Percentiles rank a stretch among this genome's conserved stretches.
These are phyloP conservation scores for Hirsutella minnesotensis DNA, from an alignment of 2,329 filamentous ascomycete genomes.

Conservation along the genomic window DNA sequence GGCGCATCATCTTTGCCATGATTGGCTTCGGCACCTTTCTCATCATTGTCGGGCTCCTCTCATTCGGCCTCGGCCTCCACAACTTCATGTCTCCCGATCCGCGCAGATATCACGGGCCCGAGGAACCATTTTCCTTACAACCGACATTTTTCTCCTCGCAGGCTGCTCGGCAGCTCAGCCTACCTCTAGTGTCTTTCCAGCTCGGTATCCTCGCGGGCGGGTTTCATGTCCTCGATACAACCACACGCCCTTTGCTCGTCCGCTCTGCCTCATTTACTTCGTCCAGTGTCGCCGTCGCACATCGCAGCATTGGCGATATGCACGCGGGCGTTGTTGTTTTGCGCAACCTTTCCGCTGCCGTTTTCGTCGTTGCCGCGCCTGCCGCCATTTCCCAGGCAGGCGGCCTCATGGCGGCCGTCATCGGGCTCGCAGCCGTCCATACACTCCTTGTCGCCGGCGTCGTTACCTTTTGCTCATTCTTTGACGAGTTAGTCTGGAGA, in stretches of 20 bases:
- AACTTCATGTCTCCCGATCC: constrained; percentile 17
- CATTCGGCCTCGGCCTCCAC: constrained; percentile 27
- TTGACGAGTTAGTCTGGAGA: constrained; percentile 27
- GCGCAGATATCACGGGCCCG: not conserved
- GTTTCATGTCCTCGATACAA: constrained; percentile 25
- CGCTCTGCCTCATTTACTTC: constrained; percentile 38
- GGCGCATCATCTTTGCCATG: constrained; percentile 18
- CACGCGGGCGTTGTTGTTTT: constrained; percentile 27
- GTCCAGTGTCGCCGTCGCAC: constrained; percentile 30
- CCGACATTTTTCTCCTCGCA: constrained; percentile 14
- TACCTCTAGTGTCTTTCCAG: constrained; percentile 31
- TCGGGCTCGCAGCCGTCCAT: constrained; percentile 31
- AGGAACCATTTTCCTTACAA: constrained; percentile 5
- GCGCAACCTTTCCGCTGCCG: constrained; percentile 27
- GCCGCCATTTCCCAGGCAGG: constrained; percentile 19
- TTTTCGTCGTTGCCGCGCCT: constrained; percentile 31
- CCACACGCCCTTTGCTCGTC: constrained; percentile 28
- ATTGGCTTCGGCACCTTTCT: constrained; percentile 25
- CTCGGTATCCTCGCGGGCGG: constrained; percentile 36
- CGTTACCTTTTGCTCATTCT: constrained; percentile 27
- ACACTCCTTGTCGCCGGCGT: constrained; percentile 22
- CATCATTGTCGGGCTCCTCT: constrained; percentile 28
- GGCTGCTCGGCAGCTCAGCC: constrained; percentile 15
- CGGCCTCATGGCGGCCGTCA: constrained; percentile 23
- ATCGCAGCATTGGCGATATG: constrained; percentile 38